Conservation (phyloP, 169 alveolate species). For the Plasmodium billcollinsi region DNA sequence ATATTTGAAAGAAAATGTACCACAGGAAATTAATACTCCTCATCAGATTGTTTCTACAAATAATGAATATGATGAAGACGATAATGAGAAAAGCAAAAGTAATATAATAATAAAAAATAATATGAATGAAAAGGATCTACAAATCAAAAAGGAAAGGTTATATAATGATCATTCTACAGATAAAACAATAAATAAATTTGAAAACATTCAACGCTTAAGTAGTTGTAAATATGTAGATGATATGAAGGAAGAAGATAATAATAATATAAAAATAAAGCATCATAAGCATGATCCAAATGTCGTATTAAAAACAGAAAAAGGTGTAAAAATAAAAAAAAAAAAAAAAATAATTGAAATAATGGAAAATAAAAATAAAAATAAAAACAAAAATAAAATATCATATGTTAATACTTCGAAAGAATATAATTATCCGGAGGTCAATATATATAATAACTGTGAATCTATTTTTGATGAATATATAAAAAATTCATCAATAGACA, state of each 20-base stretch:
- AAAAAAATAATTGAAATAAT: neutral
- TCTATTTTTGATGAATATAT: slow-evolving; percentile 41
- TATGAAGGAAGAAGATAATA: too few relatives aligned
- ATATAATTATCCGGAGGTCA: slow-evolving; percentile 1
- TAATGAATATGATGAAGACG: neutral
- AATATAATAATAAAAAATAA: neutral
- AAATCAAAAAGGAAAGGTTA: too few relatives aligned
- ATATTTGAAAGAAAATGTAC: slow-evolving; percentile 16
- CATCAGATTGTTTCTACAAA: neutral
- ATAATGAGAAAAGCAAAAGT: neutral
- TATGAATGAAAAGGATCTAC: too few relatives aligned
- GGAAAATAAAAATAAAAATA: neutral
- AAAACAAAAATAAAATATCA: too few relatives aligned
- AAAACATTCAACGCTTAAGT: too few relatives aligned
- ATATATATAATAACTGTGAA: slow-evolving; percentile 39
- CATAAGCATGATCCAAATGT: too few relatives aligned
- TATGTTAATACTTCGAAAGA: too few relatives aligned
- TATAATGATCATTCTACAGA: too few relatives aligned
- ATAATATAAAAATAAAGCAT: too few relatives aligned
- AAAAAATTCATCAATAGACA: too few relatives aligned
- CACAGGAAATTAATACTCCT: neutral
- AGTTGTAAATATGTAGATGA: too few relatives aligned
- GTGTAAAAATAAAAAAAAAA: slow-evolving; percentile 13
- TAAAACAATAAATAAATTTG: too few relatives aligned
- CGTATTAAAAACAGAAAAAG: neutral